Base-by-base conservation (phyloP, 495 filamentous ascomycete genomes). In the Emericellopsis terricola region DNA sequence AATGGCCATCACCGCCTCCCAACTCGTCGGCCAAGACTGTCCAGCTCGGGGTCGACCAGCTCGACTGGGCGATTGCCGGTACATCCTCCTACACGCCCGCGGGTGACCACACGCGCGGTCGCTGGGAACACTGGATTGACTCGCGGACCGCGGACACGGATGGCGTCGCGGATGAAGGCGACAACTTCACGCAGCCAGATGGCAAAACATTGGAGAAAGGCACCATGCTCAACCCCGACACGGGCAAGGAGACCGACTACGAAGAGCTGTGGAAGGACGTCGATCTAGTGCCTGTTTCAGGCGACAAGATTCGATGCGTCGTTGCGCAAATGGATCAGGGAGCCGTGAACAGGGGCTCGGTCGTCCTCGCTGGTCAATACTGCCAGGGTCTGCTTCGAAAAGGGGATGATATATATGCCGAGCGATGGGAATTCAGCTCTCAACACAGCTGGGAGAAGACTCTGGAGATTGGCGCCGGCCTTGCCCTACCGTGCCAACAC, bases 11-110 rank as follows among this genome's bases (percentile, higher is more conserved):
- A 1, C 16, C 8, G 4, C 14, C 10, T 3, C 4, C 16, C 31
- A 1, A n/a, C n/a, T n/a, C n/a, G n/a, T n/a, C n/a, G 14, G 9
- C 19, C 24, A 9, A 6, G 11, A 15, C 23, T 6, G 23, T 6
- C 23, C 6, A 26, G 11, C 6, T 26, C 23, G 11, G 23, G 2
- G 30, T 41, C 10, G 36, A 33, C 2, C 33, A 40, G 1, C 42
- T 60, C 1, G 57, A 60, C 42, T 73, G 69, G 68, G 69, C 62
- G 15, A 69, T 73, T 26, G 68, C 64, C 1, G 69, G 69, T 8
- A 55, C 50, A 8, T 65, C 65, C 0, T 38, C 43, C 1, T 46
- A 41, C 1, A 16, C 13, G 3, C 4, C 21, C 18, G 15, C 26
- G 3, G 21, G 18, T 8, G n/a, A 23, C 17, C 19, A 23, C 3